Evolutionary conservation across 140 eudicot species (phyloP).

Genomic region (Oenanthe javanica): DNA sequence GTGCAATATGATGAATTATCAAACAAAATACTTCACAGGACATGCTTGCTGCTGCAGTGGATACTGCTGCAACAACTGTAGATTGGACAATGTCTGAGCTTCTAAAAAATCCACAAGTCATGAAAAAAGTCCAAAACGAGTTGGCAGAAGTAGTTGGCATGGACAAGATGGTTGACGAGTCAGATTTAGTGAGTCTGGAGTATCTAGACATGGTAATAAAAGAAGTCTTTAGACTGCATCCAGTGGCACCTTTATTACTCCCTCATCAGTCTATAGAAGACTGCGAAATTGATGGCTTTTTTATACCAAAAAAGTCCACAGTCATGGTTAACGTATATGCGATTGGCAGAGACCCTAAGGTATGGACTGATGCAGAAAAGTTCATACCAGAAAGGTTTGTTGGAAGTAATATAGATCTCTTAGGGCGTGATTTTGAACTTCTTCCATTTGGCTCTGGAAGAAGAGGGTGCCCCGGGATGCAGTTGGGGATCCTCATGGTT

Average conservation of each 20-base stretch:
- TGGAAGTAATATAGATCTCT: constrained; percentile 21
- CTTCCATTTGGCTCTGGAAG: constrained; percentile 40
- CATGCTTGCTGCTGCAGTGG: constrained; percentile 20
- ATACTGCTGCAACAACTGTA: constrained; percentile 19
- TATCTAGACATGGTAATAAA: constrained; percentile 33
- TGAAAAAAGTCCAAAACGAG: constrained; percentile 30
- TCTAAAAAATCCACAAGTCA: constrained; percentile 23
- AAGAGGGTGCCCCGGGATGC: constrained; percentile 39
- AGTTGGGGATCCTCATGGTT: constrained; percentile 19
- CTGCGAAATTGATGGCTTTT: constrained; percentile 20
- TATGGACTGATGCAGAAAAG: constrained; percentile 30
- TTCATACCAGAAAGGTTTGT: constrained; percentile 34
- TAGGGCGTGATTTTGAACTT: constrained; percentile 30
- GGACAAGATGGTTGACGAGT: constrained; percentile 25
- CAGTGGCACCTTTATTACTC: constrained; percentile 26
- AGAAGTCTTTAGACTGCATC: constrained; percentile 40
- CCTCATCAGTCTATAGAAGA: constrained; percentile 36
- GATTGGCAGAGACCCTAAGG: constrained; percentile 29
- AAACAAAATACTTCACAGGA: not conserved
- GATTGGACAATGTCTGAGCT: constrained; percentile 35
- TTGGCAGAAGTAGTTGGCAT: constrained; percentile 25
- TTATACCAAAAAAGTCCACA: constrained; percentile 24
- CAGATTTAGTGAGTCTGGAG: constrained; percentile 21
- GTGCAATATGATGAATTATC: not conserved
- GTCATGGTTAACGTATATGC: constrained; percentile 24